These are phyloP conservation scores for Kingdonia uniflora DNA, from an alignment of 164 flowering plant genomes.

Conservation along the genomic window DNA sequence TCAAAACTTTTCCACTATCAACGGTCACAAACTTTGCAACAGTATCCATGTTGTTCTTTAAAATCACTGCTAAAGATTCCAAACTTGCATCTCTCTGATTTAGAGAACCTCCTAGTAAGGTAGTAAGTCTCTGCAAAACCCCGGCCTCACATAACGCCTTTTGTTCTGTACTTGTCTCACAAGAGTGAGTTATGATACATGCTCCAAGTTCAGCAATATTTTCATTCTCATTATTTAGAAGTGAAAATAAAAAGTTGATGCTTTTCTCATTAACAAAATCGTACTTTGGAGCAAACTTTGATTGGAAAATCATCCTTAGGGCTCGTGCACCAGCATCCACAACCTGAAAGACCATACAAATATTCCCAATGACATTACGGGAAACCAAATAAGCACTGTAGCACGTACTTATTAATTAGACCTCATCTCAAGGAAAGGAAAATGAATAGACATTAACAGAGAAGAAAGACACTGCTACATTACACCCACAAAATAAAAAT, in stretches of 20 bases:
- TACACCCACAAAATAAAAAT: too few species aligned
- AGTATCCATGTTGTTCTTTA: slow-evolving; percentile 52
- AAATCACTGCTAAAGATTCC: slow-evolving; percentile 61
- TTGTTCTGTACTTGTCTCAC: slow-evolving; percentile 65
- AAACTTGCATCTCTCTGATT: slow-evolving; percentile 78
- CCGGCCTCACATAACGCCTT: slow-evolving; percentile 60
- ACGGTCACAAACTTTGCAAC: slow-evolving; percentile 38
- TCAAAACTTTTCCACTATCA: slow-evolving; percentile 49
- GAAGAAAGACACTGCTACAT: too few species aligned
- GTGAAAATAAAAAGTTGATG: slow-evolving; percentile 54
- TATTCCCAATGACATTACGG: neutral
- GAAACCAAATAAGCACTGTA: too few species aligned
- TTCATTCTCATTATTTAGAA: slow-evolving; percentile 68
- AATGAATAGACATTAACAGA: too few species aligned
- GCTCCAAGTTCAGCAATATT: slow-evolving; percentile 84
- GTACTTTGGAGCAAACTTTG: slow-evolving; percentile 81
- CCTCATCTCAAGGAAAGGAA: too few species aligned
- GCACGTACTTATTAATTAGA: too few species aligned
- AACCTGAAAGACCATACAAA: slow-evolving; percentile 42
- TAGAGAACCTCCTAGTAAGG: slow-evolving; percentile 62
- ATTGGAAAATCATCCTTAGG: slow-evolving; percentile 79
- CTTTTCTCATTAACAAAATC: slow-evolving; percentile 46
- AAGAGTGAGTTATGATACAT: slow-evolving; percentile 78
- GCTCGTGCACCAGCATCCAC: slow-evolving; percentile 94
- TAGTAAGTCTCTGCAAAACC: slow-evolving; percentile 42